Evolutionary conservation across 768 basidiomycete species (phyloP).

Genomic region (Termitomyces sp.): DNA sequence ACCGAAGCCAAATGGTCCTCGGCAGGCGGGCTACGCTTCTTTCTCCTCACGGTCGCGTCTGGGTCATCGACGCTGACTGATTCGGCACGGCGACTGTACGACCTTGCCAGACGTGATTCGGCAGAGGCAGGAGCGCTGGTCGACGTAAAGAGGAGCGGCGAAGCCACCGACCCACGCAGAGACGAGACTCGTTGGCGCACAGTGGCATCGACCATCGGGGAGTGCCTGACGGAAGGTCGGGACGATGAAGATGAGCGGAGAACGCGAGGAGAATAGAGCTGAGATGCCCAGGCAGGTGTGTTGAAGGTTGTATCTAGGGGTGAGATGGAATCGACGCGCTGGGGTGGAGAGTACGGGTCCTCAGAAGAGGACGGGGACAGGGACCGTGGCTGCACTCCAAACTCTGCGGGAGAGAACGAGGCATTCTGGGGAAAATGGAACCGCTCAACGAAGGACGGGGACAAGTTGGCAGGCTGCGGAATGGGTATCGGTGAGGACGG

Average conservation of each 20-base stretch:
- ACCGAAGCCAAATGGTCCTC: conserved; percentile 29
- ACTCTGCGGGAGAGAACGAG: conserved; percentile 57
- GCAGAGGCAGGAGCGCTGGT: conserved; percentile 64
- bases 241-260: conserved; percentile 35
- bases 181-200: conserved; percentile 37
- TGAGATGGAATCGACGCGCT: conserved; percentile 52
- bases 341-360: conserved; percentile 36
- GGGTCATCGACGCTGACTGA: conserved; percentile 63
- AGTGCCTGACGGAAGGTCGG: conserved; percentile 44
- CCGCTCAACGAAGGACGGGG: conserved; percentile 45
- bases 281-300: conserved; percentile 63
- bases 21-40: conserved; percentile 37
- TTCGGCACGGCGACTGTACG: conserved; percentile 66
- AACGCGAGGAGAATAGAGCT: conserved; percentile 56
- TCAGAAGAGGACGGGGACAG: conserved; percentile 55
- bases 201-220: conserved; percentile 39
- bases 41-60: conserved; percentile 72
- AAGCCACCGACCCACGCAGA: conserved; percentile 45
- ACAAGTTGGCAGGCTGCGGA: conserved; percentile 33
- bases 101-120: conserved; percentile 46
- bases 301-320: conserved; percentile 57
- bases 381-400: conserved; percentile 57
- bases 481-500: conserved; percentile 65
- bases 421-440: conserved; percentile 44
- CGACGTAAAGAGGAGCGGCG: conserved; percentile 58